phyloP scores from a whole-genome alignment of 1,284 basidiomycete species.

The Leccinum huronense region DNA sequence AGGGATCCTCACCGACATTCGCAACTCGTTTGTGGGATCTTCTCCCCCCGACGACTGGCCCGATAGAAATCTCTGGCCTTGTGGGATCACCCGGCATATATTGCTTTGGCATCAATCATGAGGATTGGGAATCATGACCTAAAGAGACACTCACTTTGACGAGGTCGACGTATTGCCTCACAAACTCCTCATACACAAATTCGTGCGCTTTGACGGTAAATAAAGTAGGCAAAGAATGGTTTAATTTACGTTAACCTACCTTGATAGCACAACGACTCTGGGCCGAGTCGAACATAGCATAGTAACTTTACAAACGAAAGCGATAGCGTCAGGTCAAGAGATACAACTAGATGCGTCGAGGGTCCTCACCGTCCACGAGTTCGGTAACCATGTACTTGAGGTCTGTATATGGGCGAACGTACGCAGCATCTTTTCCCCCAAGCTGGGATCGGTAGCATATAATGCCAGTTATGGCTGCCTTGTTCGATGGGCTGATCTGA shows the following conservation, averaged over 20 bases:
- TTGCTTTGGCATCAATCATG: constrained; percentile 33
- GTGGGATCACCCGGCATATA: constrained; percentile 93
- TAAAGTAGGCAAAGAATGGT: not conserved
- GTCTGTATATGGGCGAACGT: constrained; percentile 82
- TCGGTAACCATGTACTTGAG: constrained; percentile 85
- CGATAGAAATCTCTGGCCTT: no score
- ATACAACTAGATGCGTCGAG: not conserved
- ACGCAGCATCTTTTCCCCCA: constrained; percentile 95
- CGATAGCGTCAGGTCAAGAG: not conserved
- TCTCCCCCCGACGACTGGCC: no score
- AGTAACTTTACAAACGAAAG: no score
- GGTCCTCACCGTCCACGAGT: constrained; percentile 74
- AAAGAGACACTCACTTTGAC: constrained; percentile 61
- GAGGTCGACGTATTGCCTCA: constrained; percentile 70
- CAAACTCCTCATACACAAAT: constrained; percentile 77
- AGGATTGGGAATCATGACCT: not conserved
- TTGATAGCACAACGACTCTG: constrained; percentile 89
- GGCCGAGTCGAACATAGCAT: constrained; percentile 94
- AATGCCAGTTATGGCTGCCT: constrained; percentile 21
- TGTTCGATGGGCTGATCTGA: constrained; percentile 13
- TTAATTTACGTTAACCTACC: no score
- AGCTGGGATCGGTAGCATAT: constrained; percentile 51
- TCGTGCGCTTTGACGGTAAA: constrained; percentile 64
- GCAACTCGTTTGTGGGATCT: constrained; percentile 83
- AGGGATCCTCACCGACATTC: constrained; percentile 63